phyloP scores from a whole-genome alignment of 2,329 filamentous ascomycete genomes.

The Rosellinia necatrix region DNA sequence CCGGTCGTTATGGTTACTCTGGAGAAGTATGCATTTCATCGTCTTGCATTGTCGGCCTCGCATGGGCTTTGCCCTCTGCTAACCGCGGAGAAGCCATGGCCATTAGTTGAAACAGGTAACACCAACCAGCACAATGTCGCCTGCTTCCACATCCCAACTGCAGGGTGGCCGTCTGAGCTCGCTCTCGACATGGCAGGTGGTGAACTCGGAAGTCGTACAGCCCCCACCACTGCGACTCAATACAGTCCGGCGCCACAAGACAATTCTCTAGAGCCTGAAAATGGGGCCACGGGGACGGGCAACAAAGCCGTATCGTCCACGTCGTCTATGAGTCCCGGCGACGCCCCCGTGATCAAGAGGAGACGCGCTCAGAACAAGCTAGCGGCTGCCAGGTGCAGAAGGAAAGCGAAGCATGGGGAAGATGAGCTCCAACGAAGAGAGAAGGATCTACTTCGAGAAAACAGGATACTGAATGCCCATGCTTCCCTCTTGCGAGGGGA shows the following conservation, averaged over 20 bases:
- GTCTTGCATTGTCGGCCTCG: not conserved
- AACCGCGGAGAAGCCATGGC: not conserved
- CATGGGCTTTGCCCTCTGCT: not conserved
- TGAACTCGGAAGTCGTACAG: not conserved
- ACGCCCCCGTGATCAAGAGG: not conserved
- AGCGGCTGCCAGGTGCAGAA: constrained; percentile 59
- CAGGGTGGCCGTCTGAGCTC: not conserved
- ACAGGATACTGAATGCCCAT: constrained; percentile 32
- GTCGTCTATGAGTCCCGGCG: not conserved
- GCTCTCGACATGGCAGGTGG: not conserved
- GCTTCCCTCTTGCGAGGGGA: constrained; percentile 35
- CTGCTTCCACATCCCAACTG: not conserved
- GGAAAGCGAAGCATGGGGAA: constrained; percentile 59
- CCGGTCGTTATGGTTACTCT: not conserved
- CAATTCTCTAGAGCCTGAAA: too few relatives aligned
- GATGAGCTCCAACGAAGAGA: constrained; percentile 49
- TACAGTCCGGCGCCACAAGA: not conserved
- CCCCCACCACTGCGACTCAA: not conserved
- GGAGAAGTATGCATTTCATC: constrained; percentile 2
- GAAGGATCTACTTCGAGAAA: constrained; percentile 32
- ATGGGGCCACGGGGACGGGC: not conserved
- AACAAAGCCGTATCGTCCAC: not conserved
- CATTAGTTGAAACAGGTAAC: not conserved
- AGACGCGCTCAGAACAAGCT: constrained; percentile 51
- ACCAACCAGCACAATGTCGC: not conserved